phyloP scores from a whole-genome alignment of 106 monocot species.

The Narthecium ossifragum region DNA sequence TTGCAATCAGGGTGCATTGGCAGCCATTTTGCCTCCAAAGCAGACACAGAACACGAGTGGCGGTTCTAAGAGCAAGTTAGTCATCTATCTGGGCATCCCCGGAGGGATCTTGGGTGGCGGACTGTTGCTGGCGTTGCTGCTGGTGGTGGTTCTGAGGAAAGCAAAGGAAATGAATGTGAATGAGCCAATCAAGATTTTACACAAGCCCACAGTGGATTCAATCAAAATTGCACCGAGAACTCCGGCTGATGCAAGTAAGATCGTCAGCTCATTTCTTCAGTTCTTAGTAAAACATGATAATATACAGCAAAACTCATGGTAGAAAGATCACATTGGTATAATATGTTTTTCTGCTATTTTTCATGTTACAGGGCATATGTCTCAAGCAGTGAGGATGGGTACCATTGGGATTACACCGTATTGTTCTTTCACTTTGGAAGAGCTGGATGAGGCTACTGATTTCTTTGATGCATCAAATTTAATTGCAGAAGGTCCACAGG shows the following conservation, averaged over 20 bases:
- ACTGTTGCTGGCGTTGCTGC: constrained; percentile 28
- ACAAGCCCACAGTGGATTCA: constrained; percentile 7
- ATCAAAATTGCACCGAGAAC: constrained; percentile 26
- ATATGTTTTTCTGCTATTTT: constrained; percentile 8
- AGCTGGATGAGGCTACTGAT: constrained; percentile 66
- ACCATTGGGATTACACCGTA: constrained; percentile 42
- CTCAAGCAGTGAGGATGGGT: constrained; percentile 47
- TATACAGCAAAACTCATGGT: no score
- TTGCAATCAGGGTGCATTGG: constrained; percentile 58
- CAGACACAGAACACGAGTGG: constrained; percentile 15
- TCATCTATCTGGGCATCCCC: constrained; percentile 47
- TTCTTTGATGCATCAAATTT: constrained; percentile 50
- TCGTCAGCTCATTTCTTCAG: neutral
- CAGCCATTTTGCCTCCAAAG: constrained; percentile 43
- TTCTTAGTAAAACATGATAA: neutral
- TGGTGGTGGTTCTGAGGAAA: constrained; percentile 38
- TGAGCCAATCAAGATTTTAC: constrained; percentile 14
- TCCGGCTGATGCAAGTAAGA: constrained; percentile 60
- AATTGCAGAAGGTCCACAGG: constrained; percentile 35
- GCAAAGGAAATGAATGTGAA: constrained; percentile 11
- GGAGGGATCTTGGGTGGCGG: constrained; percentile 55
- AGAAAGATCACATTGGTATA: neutral
- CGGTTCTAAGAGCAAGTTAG: constrained; percentile 31
- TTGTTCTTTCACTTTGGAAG: constrained; percentile 52
- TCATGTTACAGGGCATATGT: constrained; percentile 67